Percentiles rank a stretch among this genome's conserved stretches.
Evolutionary conservation across 106 monocot species (phyloP).

Genomic region (Xerophyta viscosa): DNA sequence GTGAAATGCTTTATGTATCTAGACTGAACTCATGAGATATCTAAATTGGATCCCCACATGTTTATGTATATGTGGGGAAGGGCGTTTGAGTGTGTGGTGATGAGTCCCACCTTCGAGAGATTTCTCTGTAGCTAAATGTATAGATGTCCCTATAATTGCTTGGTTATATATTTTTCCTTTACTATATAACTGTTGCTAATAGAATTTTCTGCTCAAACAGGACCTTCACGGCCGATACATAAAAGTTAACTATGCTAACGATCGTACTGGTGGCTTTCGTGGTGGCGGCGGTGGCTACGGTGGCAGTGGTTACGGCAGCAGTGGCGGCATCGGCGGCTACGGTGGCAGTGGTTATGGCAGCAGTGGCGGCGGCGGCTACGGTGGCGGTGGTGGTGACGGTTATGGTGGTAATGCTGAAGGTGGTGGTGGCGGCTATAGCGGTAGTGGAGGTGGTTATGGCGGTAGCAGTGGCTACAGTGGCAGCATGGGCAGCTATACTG

Average conservation of each 20-base stretch:
- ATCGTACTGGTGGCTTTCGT: conserved; percentile 17
- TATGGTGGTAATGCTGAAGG: background rate
- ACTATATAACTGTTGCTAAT: background rate
- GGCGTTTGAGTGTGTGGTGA: no score
- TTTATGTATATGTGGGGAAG: no score
- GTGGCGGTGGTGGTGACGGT: conserved; percentile 1
- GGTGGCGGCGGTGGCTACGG: conserved; percentile 11
- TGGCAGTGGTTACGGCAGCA: conserved; percentile 2
- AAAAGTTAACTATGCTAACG: conserved; percentile 41
- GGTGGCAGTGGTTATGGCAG: conserved; percentile 3
- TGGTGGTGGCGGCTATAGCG: background rate
- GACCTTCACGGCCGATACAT: conserved; percentile 51
- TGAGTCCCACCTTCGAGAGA: no score
- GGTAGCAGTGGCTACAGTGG: conserved; percentile 1
- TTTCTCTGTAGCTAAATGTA: no score
- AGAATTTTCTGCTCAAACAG: conserved; percentile 4
- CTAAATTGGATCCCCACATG: no score
- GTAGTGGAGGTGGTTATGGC: background rate
- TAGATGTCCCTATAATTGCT: no score
- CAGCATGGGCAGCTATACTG: no score
- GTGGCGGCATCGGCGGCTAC: conserved; percentile 12
- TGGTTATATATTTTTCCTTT: no score
- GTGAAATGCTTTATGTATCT: no score
- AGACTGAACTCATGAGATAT: no score
- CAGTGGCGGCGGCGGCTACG: conserved; percentile 9